phyloP scores from a whole-genome alignment of 257 asterid species.

The Solanum microdontum region DNA sequence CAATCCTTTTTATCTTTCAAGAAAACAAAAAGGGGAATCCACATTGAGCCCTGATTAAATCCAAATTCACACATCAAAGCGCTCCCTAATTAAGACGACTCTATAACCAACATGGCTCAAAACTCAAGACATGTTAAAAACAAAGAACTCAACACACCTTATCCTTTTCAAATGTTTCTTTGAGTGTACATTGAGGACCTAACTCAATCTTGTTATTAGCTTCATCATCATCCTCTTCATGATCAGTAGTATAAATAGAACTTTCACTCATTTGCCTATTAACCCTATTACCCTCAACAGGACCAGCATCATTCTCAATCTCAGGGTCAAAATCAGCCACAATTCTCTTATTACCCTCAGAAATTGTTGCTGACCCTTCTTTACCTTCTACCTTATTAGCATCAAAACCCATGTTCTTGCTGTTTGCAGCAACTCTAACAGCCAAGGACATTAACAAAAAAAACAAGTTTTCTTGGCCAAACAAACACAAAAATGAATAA shows the following conservation, averaged over 20 bases:
- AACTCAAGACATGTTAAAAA: not conserved
- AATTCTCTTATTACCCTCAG: conserved; percentile 15
- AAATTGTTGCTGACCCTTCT: conserved; percentile 3
- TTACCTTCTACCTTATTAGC: conserved; percentile 37
- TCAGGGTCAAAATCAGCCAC: not conserved
- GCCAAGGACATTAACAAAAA: conserved; percentile 53
- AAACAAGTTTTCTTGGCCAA: not conserved
- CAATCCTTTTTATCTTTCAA: not conserved
- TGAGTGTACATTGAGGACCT: conserved; percentile 92
- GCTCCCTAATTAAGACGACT: not conserved
- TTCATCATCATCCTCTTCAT: conserved; percentile 82
- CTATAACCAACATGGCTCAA: not conserved
- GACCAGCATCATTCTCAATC: not conserved
- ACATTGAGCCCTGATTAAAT: not conserved
- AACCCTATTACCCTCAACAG: conserved; percentile 3
- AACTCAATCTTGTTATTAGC: conserved; percentile 49
- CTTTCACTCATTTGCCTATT: conserved; percentile 61
- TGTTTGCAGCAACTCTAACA: conserved; percentile 65
- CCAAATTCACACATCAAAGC: not conserved
- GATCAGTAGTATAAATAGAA: conserved; percentile 52
- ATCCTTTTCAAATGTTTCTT: conserved; percentile 79
- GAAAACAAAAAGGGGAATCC: not conserved
- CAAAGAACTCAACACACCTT: conserved; percentile 32
- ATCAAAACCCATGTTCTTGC: conserved; percentile 61
- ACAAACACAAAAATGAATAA: not conserved